Evolutionary conservation across 441 rosid genomes (phyloP).

Genomic region (Adansonia rubrostipa): DNA sequence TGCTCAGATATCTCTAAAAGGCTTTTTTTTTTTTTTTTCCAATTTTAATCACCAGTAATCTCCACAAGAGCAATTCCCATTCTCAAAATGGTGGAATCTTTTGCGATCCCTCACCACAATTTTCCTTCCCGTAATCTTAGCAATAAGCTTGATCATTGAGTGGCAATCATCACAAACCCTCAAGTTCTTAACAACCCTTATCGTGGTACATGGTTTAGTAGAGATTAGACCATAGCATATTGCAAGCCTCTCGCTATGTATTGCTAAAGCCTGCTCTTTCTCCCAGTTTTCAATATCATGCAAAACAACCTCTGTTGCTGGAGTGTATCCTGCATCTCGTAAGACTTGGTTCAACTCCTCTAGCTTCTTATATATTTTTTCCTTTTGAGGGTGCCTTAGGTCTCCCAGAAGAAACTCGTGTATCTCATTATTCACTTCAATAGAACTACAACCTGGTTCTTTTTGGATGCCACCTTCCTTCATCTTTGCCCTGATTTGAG

Average conservation of each 20-base stretch:
- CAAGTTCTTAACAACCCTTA: slow-evolving; percentile 40
- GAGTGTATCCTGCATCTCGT: slow-evolving; percentile 39
- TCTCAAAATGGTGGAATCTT: slow-evolving; percentile 41
- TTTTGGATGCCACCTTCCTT: slow-evolving; percentile 46
- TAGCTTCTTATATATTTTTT: slow-evolving; percentile 48
- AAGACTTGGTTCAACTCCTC: slow-evolving; percentile 45
- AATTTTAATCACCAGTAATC: slow-evolving; percentile 39
- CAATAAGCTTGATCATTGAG: slow-evolving; percentile 38
- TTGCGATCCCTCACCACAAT: slow-evolving; percentile 41
- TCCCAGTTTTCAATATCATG: slow-evolving; percentile 45
- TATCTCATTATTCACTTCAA: slow-evolving; percentile 48
- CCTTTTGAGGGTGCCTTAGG: slow-evolving; percentile 44
- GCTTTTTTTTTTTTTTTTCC: background rate
- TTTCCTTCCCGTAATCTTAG: slow-evolving; percentile 36
- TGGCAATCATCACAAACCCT: slow-evolving; percentile 44
- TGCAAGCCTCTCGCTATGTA: slow-evolving; percentile 44
- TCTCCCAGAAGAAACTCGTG: slow-evolving; percentile 56
- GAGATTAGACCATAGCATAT: slow-evolving; percentile 39
- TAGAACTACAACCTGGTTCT: slow-evolving; percentile 59
- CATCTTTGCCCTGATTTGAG: slow-evolving; percentile 45
- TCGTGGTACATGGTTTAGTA: slow-evolving; percentile 29
- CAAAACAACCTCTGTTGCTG: slow-evolving; percentile 37
- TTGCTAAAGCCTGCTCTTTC: slow-evolving; percentile 37
- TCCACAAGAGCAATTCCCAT: slow-evolving; percentile 41
- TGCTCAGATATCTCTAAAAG: background rate